phyloP scores from a whole-genome alignment of 2,329 filamentous ascomycete species.

The Colletotrichum paranaense region DNA sequence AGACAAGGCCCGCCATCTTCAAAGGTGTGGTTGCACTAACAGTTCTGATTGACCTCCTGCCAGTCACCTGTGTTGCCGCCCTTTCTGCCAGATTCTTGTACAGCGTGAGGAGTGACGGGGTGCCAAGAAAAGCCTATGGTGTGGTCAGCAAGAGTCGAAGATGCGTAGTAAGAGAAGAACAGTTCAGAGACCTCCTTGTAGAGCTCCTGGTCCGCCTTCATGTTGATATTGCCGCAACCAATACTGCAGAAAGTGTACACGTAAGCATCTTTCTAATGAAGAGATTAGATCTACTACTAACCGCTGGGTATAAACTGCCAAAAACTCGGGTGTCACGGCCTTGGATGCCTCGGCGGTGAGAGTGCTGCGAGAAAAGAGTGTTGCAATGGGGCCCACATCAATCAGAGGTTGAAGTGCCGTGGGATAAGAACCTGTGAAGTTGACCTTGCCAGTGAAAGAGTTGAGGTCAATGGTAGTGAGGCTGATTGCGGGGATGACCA shows the following conservation, averaged over 20 bases:
- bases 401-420: background rate
- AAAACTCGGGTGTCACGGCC: background rate
- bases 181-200: background rate
- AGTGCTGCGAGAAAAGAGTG: background rate
- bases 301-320: background rate
- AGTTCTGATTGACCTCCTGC: slow-evolving; percentile 2
- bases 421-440: background rate
- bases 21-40: background rate
- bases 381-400: background rate
- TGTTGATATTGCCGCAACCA: background rate
- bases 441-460: background rate
- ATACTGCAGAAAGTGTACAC: background rate
- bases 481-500: slow-evolving; percentile 33
- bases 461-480: background rate
- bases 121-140: background rate
- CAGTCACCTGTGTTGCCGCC: background rate
- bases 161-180: background rate
- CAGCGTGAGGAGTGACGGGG: background rate
- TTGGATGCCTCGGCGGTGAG: background rate
- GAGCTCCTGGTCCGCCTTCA: background rate
- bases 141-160: background rate
- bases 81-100: background rate
- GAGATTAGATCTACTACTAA: background rate
- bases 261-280: background rate
- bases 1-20: background rate